Evolutionary conservation across 2,329 filamentous ascomycete genomes (phyloP).

Genomic region (Aspergillus glaucus): DNA sequence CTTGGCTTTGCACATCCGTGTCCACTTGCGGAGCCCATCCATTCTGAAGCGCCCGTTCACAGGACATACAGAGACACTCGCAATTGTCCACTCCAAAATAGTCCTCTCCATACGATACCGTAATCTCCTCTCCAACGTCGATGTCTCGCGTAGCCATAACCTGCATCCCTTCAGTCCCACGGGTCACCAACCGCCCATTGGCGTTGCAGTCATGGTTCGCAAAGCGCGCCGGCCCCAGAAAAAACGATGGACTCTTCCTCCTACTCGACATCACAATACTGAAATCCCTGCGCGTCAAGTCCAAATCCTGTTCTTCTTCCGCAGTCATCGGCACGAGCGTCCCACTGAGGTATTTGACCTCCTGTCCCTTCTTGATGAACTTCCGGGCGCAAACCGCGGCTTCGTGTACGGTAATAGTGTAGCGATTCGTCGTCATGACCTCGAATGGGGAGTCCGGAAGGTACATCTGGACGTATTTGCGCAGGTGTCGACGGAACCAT

Average conservation of each 20-base stretch:
- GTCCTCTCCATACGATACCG: constrained; percentile 88
- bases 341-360: constrained; percentile 83
- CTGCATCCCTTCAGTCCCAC: constrained; percentile 79
- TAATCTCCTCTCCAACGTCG: constrained; percentile 84
- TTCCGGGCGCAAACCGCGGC: constrained; percentile 77
- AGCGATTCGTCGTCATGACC: constrained; percentile 87
- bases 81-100: constrained; percentile 95
- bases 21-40: constrained; percentile 63
- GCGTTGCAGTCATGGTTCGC: constrained; percentile 96
- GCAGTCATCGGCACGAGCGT: constrained; percentile 89
- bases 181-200: constrained; percentile 81
- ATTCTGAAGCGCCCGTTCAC: constrained; percentile 68
- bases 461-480: constrained; percentile 89
- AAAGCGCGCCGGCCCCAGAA: constrained; percentile 91
- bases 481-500: constrained; percentile 78
- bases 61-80: constrained; percentile 86
- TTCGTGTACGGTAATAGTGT: constrained; percentile 85
- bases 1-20: constrained; percentile 28
- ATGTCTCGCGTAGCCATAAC: constrained; percentile 81
- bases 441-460: constrained; percentile 91
- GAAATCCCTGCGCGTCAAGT: constrained; percentile 81
- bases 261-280: constrained; percentile 92
- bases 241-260: constrained; percentile 83
- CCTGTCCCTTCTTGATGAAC: constrained; percentile 72
- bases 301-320: constrained; percentile 79